Evolutionary conservation across 1,284 basidiomycete genomes (phyloP).

Genomic region (Sutorius eximius): DNA sequence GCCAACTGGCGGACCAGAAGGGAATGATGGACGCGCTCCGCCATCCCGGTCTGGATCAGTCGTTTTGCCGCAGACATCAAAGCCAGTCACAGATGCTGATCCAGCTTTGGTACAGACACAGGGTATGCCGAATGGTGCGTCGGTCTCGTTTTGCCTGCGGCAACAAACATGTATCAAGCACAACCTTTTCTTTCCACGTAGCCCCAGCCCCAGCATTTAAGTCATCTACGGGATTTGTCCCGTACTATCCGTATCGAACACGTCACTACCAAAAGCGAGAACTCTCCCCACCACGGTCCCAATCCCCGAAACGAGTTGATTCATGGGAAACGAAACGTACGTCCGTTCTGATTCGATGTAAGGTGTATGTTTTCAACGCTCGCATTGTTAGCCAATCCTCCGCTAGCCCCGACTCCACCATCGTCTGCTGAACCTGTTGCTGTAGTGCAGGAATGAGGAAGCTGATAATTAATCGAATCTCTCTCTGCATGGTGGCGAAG

Average conservation of each 20-base stretch:
- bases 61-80: not conserved
- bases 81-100: not conserved
- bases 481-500: not conserved
- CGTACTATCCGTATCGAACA: not conserved
- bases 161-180: not conserved
- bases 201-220: not conserved
- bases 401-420: constrained; percentile 46
- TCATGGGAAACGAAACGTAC: constrained; percentile 67
- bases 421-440: constrained; percentile 41
- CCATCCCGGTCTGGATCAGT: not conserved
- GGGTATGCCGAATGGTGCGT: not conserved
- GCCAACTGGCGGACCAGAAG: not conserved
- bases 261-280: not conserved
- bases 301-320: constrained; percentile 24
- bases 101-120: not conserved
- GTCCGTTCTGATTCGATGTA: constrained; percentile 25
- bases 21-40: not conserved
- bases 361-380: not conserved
- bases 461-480: too few relatives aligned
- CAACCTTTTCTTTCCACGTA: not conserved
- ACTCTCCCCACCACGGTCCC: not conserved
- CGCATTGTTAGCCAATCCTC: constrained; percentile 41
- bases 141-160: not conserved
- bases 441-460: too few relatives aligned
- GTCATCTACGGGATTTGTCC: not conserved